phyloP scores from a whole-genome alignment of 2,329 filamentous ascomycete species.

The Rachicladosporium sp. region DNA sequence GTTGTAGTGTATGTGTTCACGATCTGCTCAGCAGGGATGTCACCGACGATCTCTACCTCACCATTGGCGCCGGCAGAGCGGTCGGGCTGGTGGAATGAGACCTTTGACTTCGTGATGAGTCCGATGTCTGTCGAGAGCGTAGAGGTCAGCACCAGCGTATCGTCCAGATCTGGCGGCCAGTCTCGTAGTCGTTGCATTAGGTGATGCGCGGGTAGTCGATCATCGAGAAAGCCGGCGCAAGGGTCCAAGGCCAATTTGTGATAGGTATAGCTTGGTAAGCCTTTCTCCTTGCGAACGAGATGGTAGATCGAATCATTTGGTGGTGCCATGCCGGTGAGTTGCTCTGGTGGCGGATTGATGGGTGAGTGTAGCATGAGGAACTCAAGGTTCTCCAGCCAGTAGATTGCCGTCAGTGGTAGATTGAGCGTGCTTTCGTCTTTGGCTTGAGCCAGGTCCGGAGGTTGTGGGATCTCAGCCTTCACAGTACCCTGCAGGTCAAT shows the following conservation, averaged over 20 bases:
- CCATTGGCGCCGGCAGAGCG: too few species aligned
- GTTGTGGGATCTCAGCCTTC: conserved; percentile 68
- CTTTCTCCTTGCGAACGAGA: conserved; percentile 57
- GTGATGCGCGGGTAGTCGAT: conserved; percentile 53
- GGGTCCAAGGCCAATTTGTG: conserved; percentile 59
- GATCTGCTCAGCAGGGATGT: conserved; percentile 47
- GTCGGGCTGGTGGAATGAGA: conserved; percentile 42
- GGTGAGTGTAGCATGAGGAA: conserved; percentile 71
- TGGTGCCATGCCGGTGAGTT: conserved; percentile 8
- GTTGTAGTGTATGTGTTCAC: conserved; percentile 62
- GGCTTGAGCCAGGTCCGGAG: conserved; percentile 47
- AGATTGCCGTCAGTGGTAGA: conserved; percentile 41
- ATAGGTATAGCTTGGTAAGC: conserved; percentile 50
- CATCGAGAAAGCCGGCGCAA: conserved; percentile 51
- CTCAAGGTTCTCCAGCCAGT: conserved; percentile 79
- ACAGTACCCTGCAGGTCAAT: conserved; percentile 69
- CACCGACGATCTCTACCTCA: conserved; percentile 11
- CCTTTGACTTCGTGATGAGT: conserved; percentile 61
- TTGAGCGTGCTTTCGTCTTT: conserved; percentile 23
- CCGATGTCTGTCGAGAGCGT: conserved; percentile 71
- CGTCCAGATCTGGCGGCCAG: conserved; percentile 68
- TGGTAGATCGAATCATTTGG: conserved; percentile 57
- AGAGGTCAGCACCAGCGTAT: conserved; percentile 70
- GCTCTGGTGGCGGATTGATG: conserved; percentile 13
- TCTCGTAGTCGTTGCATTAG: conserved; percentile 65